Base-by-base conservation (phyloP, 805 yeast species). In the Ogataea methanolica region DNA sequence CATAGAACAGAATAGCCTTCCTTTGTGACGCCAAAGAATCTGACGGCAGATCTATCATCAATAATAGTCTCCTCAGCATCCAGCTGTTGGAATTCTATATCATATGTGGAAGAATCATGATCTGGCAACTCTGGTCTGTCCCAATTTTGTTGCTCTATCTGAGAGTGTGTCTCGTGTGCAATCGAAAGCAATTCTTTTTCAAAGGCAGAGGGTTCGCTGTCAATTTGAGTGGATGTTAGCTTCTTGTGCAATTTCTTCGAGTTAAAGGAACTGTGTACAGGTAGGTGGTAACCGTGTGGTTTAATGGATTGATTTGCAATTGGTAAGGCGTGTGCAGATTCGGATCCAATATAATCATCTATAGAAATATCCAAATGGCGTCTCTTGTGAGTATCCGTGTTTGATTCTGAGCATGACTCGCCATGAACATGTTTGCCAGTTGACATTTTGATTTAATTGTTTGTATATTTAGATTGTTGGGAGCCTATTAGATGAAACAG, bases 21-120 rank as follows among this genome's bases (percentile, higher is more conserved):
- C 48, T 74, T 79, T 1, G 98, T 90, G 36, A 95, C 90, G 48
- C 99, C 99, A 66, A 91, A 94, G 60, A 95, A 85, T 46, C 97
- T 77, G 0, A 91, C 87, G 1, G 80, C 75, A 0, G 85, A 78
- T 23, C 76, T 72, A 15, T 80, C 82, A 35, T 79, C 78, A 8
- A 78, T 62, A 29, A 68, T 62, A 3, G 87, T 78, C 59, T 94
- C 99, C 59, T 94, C 98, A 1, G 96, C 96, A 65, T 94, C 99
- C 57, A 94, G 72, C 60, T 94, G 99, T 66, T 94, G 98, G 63
- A 91, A 91, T 1, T 77, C 73, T 26, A 86, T 73, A 57, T 85
- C 90, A 36, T 64, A 61, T 1, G 63, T 62, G 1, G 59, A 56
- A 2, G 84, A 75, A 45, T 76, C 70, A 52, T 83, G 80, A 38